A percentile compares a stretch with the other conserved stretches of the same genome.
Evolutionary conservation across 2,329 filamentous ascomycete genomes (phyloP).

Genomic region (Fusarium graminum): DNA sequence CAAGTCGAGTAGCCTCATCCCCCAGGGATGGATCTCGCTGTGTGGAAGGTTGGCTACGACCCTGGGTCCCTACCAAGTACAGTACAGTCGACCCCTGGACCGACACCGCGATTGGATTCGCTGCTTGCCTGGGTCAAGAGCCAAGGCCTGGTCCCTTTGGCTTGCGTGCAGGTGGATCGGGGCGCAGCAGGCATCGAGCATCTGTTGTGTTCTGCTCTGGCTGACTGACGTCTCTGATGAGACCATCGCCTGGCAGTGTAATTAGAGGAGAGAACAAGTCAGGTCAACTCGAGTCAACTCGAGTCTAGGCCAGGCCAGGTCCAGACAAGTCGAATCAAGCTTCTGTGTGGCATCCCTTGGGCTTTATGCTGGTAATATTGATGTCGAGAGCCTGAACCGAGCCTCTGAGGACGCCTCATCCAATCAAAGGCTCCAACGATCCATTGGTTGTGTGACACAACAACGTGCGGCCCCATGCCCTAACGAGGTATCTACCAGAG

Average conservation of each 20-base stretch:
- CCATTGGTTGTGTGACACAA: conserved; percentile 44
- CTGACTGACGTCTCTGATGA: conserved; percentile 30
- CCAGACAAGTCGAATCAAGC: conserved; percentile 2
- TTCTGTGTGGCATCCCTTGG: conserved; percentile 25
- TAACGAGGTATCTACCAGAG: conserved; percentile 41
- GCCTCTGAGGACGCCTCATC: conserved; percentile 26
- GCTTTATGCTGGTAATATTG: conserved; percentile 22
- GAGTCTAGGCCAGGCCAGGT: conserved; percentile 6
- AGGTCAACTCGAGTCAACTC: neutral
- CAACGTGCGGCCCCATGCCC: conserved; percentile 46
- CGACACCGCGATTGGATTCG: conserved; percentile 39
- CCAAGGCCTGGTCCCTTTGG: conserved; percentile 44
- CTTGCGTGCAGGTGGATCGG: conserved; percentile 47
- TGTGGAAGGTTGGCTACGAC: conserved; percentile 42
- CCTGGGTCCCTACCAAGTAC: conserved; percentile 18
- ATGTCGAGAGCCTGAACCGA: conserved; percentile 19
- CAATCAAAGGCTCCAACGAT: conserved; percentile 2
- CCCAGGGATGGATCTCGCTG: conserved; percentile 28
- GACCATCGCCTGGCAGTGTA: conserved; percentile 31
- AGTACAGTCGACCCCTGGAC: conserved; percentile 32
- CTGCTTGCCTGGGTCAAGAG: conserved; percentile 23
- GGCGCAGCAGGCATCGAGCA: conserved; percentile 34
- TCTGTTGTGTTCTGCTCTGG: conserved; percentile 12
- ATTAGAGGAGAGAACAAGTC: conserved; percentile 7
- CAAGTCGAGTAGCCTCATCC: conserved; percentile 34